These are phyloP conservation scores for Saccharomycopsis amapae DNA, from an alignment of 805 yeast species.

Conservation along the genomic window DNA sequence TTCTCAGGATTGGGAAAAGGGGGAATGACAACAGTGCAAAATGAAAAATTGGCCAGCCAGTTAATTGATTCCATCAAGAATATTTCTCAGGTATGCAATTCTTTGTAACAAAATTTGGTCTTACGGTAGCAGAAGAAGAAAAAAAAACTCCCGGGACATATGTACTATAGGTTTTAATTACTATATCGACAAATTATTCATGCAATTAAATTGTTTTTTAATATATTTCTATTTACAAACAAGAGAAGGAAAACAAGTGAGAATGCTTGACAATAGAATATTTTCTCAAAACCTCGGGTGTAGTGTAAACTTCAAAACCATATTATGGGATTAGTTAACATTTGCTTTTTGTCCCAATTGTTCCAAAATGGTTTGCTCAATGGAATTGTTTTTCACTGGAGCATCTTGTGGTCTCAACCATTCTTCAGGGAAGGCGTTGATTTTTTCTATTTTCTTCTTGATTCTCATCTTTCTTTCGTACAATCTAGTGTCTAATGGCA, in stretches of 20 bases:
- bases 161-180: no score
- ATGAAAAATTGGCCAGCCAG: no score
- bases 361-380: slow-evolving; percentile 5
- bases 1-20: no score
- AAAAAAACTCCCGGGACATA: no score
- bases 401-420: slow-evolving; percentile 78
- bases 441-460: slow-evolving; percentile 33
- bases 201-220: background rate
- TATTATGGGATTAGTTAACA: no score
- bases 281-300: background rate
- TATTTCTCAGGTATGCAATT: no score
- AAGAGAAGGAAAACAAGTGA: background rate
- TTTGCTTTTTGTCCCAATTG: slow-evolving; percentile 1
- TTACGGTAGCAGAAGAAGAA: no score
- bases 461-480: slow-evolving; percentile 35
- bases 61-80: no score
- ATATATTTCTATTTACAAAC: slow-evolving; percentile 9
- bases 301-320: slow-evolving; percentile 1
- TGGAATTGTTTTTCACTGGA: slow-evolving; percentile 34
- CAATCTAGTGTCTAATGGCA: slow-evolving; percentile 72
- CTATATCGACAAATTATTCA: no score
- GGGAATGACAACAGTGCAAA: no score
- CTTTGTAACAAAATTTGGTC: no score
- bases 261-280: background rate
- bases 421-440: slow-evolving; percentile 57